Percentiles rank a stretch among this genome's conserved stretches.
Conservation (phyloP, 2,329 filamentous ascomycete genomes). For the Monosporascus sp. region DNA sequence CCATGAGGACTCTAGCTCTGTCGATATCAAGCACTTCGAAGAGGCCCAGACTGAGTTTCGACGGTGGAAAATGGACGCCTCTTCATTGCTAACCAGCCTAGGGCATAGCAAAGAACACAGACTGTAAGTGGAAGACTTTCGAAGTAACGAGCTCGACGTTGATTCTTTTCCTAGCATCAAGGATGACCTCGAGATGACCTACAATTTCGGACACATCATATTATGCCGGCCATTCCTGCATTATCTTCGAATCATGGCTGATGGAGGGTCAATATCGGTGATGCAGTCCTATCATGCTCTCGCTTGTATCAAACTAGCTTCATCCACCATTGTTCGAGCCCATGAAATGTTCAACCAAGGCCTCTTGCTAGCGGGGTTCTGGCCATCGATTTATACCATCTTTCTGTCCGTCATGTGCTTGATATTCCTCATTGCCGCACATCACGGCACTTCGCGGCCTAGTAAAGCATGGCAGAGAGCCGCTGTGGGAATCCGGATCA, state of each 20-base stretch:
- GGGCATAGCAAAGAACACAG: slow-evolving; percentile 1
- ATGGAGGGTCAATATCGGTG: slow-evolving; percentile 3
- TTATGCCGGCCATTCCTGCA: slow-evolving; percentile 3
- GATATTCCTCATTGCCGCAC: slow-evolving; percentile 4
- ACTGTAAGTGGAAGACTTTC: neutral
- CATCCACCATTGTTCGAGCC: slow-evolving; percentile 1
- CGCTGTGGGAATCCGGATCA: slow-evolving; percentile 2
- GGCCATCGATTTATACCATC: slow-evolving; percentile 3
- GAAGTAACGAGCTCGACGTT: neutral
- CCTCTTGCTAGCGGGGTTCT: neutral
- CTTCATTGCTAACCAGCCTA: neutral
- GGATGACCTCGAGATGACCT: slow-evolving; percentile 6
- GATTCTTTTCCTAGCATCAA: slow-evolving; percentile 1
- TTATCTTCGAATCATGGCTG: slow-evolving; percentile 3
- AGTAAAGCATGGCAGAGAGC: slow-evolving; percentile 3
- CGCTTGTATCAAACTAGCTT: slow-evolving; percentile 3
- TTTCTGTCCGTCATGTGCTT: slow-evolving; percentile 6
- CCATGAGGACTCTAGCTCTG: neutral
- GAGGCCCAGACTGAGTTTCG: slow-evolving; percentile 2
- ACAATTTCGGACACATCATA: slow-evolving; percentile 4
- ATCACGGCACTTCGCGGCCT: slow-evolving; percentile 2
- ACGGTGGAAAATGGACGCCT: slow-evolving; percentile 1
- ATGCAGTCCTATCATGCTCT: slow-evolving; percentile 4
- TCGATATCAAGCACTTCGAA: slow-evolving; percentile 2
- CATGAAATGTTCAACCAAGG: slow-evolving; percentile 1